A percentile compares a stretch with the other conserved stretches of the same genome.
Evolutionary conservation across 805 yeast genomes (phyloP).

Genomic region (Wickerhamiella musiphila): DNA sequence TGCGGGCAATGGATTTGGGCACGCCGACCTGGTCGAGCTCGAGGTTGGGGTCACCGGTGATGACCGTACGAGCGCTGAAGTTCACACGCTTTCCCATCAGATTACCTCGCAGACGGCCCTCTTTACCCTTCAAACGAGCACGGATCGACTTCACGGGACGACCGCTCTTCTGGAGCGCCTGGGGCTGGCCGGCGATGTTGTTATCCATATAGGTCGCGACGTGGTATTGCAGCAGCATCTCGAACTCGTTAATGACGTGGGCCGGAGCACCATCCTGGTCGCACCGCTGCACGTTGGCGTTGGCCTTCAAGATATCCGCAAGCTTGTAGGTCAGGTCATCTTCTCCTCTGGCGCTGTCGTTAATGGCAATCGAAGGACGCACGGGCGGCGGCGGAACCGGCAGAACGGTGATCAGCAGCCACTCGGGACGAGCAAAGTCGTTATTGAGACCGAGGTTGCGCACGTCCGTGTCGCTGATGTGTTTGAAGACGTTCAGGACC

Average conservation of each 20-base stretch:
- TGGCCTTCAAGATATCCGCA: constrained; percentile 93
- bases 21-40: constrained; percentile 98
- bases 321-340: constrained; percentile 95
- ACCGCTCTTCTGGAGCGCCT: constrained; percentile 95
- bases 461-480: constrained; percentile 74
- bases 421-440: constrained; percentile 96
- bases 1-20: constrained; percentile 89
- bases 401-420: constrained; percentile 92
- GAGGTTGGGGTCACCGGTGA: constrained; percentile 95
- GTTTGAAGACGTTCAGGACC: constrained; percentile 79
- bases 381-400: constrained; percentile 99
- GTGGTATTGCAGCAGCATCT: constrained; percentile 85
- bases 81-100: constrained; percentile 99
- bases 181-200: constrained; percentile 99
- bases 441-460: constrained; percentile 73
- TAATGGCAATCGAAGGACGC: constrained; percentile 94
- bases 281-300: constrained; percentile 88
- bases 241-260: constrained; percentile 93
- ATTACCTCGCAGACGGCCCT: constrained; percentile 96
- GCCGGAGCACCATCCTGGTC: constrained; percentile 99
- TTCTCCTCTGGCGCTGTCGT: constrained; percentile 96
- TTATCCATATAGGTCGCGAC: constrained; percentile 99
- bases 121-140: constrained; percentile 99
- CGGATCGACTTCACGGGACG: constrained; percentile 96
- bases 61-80: constrained; percentile 96